Percentiles rank a stretch among this genome's conserved stretches.
phyloP scores from a whole-genome alignment of 2,329 filamentous ascomycete species.

The Malbranchea zuffiana region DNA sequence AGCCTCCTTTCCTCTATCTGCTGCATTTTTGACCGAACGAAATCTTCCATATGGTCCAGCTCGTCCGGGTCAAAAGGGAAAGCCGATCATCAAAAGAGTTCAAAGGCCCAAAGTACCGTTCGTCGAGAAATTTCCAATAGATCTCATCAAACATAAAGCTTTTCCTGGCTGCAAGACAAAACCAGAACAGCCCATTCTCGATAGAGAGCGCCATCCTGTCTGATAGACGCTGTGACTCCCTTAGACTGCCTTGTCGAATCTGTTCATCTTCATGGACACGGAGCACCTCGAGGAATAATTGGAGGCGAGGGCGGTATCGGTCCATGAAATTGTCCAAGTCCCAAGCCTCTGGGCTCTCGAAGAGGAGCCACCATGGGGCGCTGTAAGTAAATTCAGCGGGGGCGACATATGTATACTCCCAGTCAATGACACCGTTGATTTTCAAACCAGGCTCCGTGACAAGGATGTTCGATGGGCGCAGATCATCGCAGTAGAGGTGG shows the following conservation, averaged over 20 bases:
- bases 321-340: conserved; percentile 19
- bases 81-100: conserved; percentile 17
- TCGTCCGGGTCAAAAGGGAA: conserved; percentile 12
- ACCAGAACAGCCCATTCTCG: conserved; percentile 16
- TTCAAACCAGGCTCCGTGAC: conserved; percentile 15
- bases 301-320: conserved; percentile 19
- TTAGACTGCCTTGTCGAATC: conserved; percentile 12
- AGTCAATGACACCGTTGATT: conserved; percentile 20
- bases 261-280: conserved; percentile 16
- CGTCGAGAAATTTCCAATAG: conserved; percentile 20
- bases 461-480: conserved; percentile 21
- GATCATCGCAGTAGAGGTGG: conserved; percentile 20
- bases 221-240: conserved; percentile 13
- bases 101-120: conserved; percentile 16
- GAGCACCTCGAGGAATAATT: conserved; percentile 19
- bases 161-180: conserved; percentile 18
- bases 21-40: conserved; percentile 8
- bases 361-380: conserved; percentile 20
- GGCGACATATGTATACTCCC: conserved; percentile 21
- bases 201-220: conserved; percentile 13
- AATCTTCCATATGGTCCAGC: conserved; percentile 2
- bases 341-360: conserved; percentile 16
- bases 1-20: conserved; percentile 11
- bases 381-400: conserved; percentile 18
- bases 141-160: conserved; percentile 21